Percentiles rank a stretch among this genome's conserved stretches.
Evolutionary conservation across 2,329 filamentous ascomycete genomes (phyloP).

Genomic region (Laburnicola sp.): DNA sequence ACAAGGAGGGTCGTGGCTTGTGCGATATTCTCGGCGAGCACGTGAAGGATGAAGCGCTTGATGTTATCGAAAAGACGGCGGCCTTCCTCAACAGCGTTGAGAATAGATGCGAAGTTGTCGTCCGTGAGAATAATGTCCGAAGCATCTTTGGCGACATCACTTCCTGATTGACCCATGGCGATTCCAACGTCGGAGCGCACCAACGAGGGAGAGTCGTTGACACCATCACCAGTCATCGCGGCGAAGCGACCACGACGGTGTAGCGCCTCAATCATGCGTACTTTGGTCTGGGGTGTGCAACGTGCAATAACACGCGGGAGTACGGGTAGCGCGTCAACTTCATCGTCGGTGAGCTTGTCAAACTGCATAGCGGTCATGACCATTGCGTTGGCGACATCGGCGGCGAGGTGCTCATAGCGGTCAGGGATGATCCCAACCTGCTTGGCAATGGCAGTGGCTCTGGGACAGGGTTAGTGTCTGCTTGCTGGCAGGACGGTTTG

Average conservation of each 20-base stretch:
- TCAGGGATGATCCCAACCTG: conserved; percentile 49
- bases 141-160: conserved; percentile 12
- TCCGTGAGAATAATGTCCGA: conserved; percentile 28
- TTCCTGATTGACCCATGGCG: conserved; percentile 25
- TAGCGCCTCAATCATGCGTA: conserved; percentile 48
- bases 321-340: conserved; percentile 46
- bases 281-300: conserved; percentile 51
- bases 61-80: conserved; percentile 31
- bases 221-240: conserved; percentile 34
- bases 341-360: conserved; percentile 48
- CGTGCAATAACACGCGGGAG: conserved; percentile 51
- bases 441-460: conserved; percentile 49
- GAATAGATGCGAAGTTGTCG: conserved; percentile 31
- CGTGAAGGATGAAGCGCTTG: conserved; percentile 11
- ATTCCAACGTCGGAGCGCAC: conserved; percentile 25
- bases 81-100: conserved; percentile 28
- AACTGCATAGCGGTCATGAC: conserved; percentile 46
- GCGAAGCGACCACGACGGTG: conserved; percentile 25
- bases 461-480: neutral
- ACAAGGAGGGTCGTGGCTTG: conserved; percentile 18
- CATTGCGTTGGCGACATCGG: conserved; percentile 30
- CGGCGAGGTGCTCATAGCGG: conserved; percentile 40
- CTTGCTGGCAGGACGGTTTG: neutral
- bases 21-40: conserved; percentile 19
- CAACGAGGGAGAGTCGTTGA: conserved; percentile 28